A percentile compares a stretch with the other conserved stretches of the same genome.
Evolutionary conservation across 2,329 filamentous ascomycete genomes (phyloP).

Genomic region (Neurospora crassa): DNA sequence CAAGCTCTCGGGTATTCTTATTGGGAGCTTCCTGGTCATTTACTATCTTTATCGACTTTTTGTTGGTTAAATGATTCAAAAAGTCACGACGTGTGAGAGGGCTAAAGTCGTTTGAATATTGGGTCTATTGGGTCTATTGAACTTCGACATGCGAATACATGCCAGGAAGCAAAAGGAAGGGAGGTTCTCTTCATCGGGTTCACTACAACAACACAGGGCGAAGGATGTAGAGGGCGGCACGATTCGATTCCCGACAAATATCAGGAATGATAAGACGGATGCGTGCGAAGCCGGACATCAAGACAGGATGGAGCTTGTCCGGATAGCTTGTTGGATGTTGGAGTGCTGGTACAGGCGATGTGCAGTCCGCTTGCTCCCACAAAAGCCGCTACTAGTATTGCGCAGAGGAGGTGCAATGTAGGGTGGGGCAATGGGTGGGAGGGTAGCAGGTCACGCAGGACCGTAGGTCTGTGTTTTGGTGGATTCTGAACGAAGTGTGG

Average conservation of each 20-base stretch:
- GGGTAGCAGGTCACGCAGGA: not conserved
- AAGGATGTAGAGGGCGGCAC: not conserved
- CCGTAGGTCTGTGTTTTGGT: not conserved
- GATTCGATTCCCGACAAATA: not conserved
- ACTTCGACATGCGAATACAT: not conserved
- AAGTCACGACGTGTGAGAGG: not conserved
- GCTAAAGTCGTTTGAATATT: not conserved
- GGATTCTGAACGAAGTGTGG: not conserved
- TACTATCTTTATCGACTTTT: conserved; percentile 49
- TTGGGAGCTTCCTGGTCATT: conserved; percentile 61
- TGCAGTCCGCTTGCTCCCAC: not conserved
- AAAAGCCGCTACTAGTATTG: not conserved
- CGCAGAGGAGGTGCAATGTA: not conserved
- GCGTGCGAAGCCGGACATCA: not conserved
- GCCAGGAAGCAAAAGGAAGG: not conserved
- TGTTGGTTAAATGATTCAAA: not conserved
- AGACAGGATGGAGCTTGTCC: not conserved
- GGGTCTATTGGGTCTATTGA: not conserved
- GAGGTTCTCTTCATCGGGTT: not conserved
- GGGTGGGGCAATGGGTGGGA: not conserved
- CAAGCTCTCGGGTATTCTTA: conserved; percentile 77
- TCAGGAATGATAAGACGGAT: not conserved
- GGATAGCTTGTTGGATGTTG: not conserved
- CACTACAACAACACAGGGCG: too few species aligned
- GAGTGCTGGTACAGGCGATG: not conserved